These are phyloP conservation scores for Thermomucor indicae-seudaticae DNA, from an alignment of 371 early-diverging fungal species.

Conservation along the genomic window DNA sequence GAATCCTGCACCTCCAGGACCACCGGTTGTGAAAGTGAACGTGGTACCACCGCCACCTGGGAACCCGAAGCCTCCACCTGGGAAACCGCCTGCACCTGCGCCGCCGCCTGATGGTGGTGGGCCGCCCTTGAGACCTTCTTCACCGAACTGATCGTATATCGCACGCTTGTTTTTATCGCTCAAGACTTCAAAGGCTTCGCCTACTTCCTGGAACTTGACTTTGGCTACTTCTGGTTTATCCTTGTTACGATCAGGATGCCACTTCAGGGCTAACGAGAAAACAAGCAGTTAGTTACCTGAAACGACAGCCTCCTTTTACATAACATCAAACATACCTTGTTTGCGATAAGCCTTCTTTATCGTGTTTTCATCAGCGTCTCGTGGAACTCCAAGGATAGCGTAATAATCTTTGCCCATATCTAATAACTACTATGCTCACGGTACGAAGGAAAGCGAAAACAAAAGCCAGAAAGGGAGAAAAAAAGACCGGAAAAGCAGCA, in stretches of 20 bases:
- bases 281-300: background rate
- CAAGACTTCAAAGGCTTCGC: constrained; percentile 97
- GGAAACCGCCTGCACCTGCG: constrained; percentile 39
- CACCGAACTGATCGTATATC: constrained; percentile 87
- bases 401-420: constrained; percentile 91
- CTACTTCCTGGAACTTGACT: constrained; percentile 34
- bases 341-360: constrained; percentile 94
- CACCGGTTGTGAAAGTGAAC: constrained; percentile 54
- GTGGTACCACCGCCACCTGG: constrained; percentile 34
- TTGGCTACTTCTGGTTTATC: constrained; percentile 32
- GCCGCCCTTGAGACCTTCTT: constrained; percentile 83
- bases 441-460: background rate
- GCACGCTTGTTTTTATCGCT: constrained; percentile 87
- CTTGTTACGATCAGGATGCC: constrained; percentile 51
- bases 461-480: background rate
- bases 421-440: background rate
- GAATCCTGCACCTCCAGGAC: constrained; percentile 58
- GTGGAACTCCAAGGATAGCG: constrained; percentile 80
- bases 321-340: constrained; percentile 35
- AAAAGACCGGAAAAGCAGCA: background rate
- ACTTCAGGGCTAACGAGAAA: constrained; percentile 33
- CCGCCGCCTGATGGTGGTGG: constrained; percentile 36
- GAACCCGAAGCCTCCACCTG: constrained; percentile 48
- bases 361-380: constrained; percentile 78
- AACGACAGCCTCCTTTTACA: background rate